Evolutionary conservation across 2,329 filamentous ascomycete species (phyloP), one percentile per base, ranked within the genome.

Genomic region (Akanthomyces uredinophilus): DNA sequence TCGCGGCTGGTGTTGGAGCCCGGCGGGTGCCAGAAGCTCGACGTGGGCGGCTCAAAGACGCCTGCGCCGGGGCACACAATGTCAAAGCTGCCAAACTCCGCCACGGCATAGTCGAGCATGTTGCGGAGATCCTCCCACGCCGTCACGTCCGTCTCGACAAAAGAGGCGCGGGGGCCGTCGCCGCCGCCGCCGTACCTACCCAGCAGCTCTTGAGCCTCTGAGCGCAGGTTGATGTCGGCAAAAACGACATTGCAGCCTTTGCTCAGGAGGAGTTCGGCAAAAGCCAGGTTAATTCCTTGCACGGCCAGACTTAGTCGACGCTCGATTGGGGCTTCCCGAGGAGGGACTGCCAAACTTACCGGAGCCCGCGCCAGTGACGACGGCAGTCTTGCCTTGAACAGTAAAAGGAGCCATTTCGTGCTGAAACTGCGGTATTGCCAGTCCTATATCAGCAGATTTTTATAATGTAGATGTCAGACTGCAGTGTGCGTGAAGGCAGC

Each of bases 11-110:
- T 70, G 0, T 66, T 18, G 0, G 74, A 73, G 0, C 75, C 77
- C 0, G 77, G 77, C 1, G 76, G 76, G 39, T 73, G 70, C 77
- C 77, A 79, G 56, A 79, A 79, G 67, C 67, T 73, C 16, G 75
- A 76, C 72, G 72, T 78, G 6, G 69, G 65, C 65, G 79, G 79
- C 63, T 81, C 79, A 55, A 77, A 81, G 4, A 81, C 70, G 32
- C 79, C 79, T 0, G 79, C 79, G 0, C 78, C 78, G 0, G 79
- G 77, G 43, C 77, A 79, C 4, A 81, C 68, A 27, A 81, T 73
- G 52, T 78, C 76, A 63, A 77, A 71, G 2, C 66, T 67, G 0
- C 74, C 74, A 55, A 80, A 80, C 29, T 75, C 70, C 1, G 63
- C 24, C 1, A 73, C 46, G 0, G 77, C 68, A 4, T 65, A 64